These are phyloP conservation scores for Aspergillus avenaceus DNA, from an alignment of 495 filamentous ascomycete genomes.

Conservation along the genomic window DNA sequence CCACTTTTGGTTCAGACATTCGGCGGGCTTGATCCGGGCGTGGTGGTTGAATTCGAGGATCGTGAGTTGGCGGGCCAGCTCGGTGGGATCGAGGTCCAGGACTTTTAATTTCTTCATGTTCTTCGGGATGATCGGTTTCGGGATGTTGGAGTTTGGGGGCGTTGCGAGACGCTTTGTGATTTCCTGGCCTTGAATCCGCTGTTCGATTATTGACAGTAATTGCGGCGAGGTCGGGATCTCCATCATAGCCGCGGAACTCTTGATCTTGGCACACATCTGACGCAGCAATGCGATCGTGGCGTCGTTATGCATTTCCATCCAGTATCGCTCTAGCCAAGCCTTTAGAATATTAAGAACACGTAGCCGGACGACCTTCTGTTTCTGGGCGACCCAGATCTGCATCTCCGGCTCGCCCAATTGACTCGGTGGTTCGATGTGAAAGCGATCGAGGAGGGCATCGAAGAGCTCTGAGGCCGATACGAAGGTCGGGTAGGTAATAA, in stretches of 20 bases:
- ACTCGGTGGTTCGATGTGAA: conserved; percentile 73
- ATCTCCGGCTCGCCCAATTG: conserved; percentile 60
- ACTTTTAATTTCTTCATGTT: conserved; percentile 96
- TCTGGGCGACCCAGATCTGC: conserved; percentile 72
- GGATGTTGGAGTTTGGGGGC: conserved; percentile 65
- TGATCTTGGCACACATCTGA: conserved; percentile 72
- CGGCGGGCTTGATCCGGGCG: conserved; percentile 76
- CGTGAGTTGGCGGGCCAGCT: conserved; percentile 88
- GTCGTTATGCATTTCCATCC: conserved; percentile 79
- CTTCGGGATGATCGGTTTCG: conserved; percentile 83
- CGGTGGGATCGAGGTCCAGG: conserved; percentile 83
- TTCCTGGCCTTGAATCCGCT: conserved; percentile 74
- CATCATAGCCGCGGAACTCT: conserved; percentile 70
- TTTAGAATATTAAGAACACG: conserved; percentile 89
- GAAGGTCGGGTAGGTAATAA: conserved; percentile 87
- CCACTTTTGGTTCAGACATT: conserved; percentile 93
- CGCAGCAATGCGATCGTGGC: conserved; percentile 70
- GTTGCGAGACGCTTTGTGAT: conserved; percentile 68
- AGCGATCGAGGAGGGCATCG: conserved; percentile 75
- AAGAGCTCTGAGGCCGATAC: conserved; percentile 78
- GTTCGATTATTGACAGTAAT: conserved; percentile 72
- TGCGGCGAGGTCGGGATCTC: conserved; percentile 75
- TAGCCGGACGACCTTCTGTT: conserved; percentile 81
- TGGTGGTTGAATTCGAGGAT: conserved; percentile 88
- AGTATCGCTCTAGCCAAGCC: conserved; percentile 89